A percentile compares a stretch with the other conserved stretches of the same genome.
These are phyloP conservation scores for Fonsecaea erecta DNA, from an alignment of 2,329 filamentous ascomycete species.

Conservation along the genomic window DNA sequence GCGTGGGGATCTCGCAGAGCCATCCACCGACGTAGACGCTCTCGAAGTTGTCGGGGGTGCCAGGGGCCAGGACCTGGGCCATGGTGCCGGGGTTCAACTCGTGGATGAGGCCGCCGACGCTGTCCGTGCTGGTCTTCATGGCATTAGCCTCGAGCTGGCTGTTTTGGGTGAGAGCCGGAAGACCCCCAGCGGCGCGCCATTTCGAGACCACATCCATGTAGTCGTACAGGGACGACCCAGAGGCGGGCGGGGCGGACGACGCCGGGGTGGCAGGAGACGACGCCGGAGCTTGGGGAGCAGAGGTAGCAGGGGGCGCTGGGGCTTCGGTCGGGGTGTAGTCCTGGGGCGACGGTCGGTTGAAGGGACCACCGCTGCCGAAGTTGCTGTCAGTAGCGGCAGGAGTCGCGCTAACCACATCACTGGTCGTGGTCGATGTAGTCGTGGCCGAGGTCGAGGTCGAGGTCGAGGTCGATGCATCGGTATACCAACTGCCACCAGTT, in stretches of 20 bases:
- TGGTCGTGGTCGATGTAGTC: background rate
- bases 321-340: constrained; percentile 40
- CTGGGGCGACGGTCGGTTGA: background rate
- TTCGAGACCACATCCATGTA: constrained; percentile 34
- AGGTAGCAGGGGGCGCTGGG: constrained; percentile 57
- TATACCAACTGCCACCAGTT: background rate
- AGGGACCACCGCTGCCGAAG: background rate
- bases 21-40: constrained; percentile 37
- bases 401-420: background rate
- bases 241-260: too few species aligned
- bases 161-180: constrained; percentile 28
- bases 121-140: constrained; percentile 33
- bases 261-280: too few species aligned
- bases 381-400: too few species aligned
- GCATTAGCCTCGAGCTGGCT: constrained; percentile 35
- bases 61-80: constrained; percentile 37
- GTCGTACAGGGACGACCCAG: constrained; percentile 11
- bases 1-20: constrained; percentile 37
- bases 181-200: constrained; percentile 32
- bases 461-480: constrained; percentile 12
- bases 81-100: constrained; percentile 37
- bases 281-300: constrained; percentile 39
- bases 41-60: constrained; percentile 34
- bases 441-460: constrained; percentile 6
- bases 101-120: constrained; percentile 32